Base-by-base conservation (phyloP, 192 early-diverging fungal genomes). In the Dissophora globulifera region DNA sequence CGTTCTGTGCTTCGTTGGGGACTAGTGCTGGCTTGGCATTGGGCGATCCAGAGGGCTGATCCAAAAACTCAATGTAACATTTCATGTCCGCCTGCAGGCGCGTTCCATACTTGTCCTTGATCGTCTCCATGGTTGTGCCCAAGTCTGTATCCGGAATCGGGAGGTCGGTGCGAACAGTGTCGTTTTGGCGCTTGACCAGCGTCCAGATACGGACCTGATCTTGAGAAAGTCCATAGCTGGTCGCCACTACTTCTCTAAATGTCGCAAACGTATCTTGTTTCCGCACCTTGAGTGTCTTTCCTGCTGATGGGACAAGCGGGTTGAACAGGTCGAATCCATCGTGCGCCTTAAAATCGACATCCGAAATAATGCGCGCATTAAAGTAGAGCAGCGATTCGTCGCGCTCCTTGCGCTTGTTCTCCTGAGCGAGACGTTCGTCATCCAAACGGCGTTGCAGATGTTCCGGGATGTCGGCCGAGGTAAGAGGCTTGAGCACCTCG, bases 121-220 rank as follows among this genome's bases (percentile, higher is more conserved):
- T 58, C 3, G 58, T 6, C 19, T 80, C 83, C 81, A 84, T 82
- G 4, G 65, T 69, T 80, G 47, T 51, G 15, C 62, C 63, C 33
- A 74, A 52, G 46, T 90, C 83, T 8, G 66, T 35, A 26, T 83
- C 80, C 15, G 82, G 67, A 50, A 92, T 85, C 17, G 92, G 88
- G n/a, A 76, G 42, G 63, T 98, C 96, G 10, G 92, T 92, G 38
- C 97, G 87, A 22, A 93, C 67, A 4, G 97, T 98, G 75, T 91
- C 90, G 83, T 99, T 99, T 74, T 96, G 90, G 5, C 97, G 89
- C 19, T 90, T 90, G 16, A 93, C 90, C 63, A 98, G 81, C 0
- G 84, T 83, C 97, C 97, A 99, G 48, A 97, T 66, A 9, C 95
- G 86, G 50, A 96, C 83, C 35, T 84, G 76, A 13, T 83, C 85